Evolutionary conservation across 2,329 filamentous ascomycete species (phyloP).

Genomic region (Cercospora brassicicola): DNA sequence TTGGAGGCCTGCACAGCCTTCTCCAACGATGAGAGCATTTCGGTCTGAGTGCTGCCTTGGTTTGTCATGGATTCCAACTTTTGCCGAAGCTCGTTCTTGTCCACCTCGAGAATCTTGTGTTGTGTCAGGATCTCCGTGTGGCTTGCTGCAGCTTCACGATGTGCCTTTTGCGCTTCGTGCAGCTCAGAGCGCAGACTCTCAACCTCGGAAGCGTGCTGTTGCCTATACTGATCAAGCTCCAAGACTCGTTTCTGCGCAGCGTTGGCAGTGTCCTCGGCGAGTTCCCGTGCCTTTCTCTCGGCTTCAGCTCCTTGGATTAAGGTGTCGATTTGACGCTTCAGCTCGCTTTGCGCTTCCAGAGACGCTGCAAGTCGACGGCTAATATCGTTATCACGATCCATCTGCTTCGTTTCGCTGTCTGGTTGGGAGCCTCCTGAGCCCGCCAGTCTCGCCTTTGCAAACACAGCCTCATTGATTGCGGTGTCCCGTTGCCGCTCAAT

Average conservation of each 20-base stretch:
- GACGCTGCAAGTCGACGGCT: slow-evolving; percentile 79
- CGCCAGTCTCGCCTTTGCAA: slow-evolving; percentile 88
- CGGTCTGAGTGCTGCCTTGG: slow-evolving; percentile 67
- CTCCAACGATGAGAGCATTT: slow-evolving; percentile 72
- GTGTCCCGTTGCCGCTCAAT: slow-evolving; percentile 92
- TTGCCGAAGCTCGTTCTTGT: slow-evolving; percentile 73
- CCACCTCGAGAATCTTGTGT: slow-evolving; percentile 74
- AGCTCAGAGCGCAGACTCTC: slow-evolving; percentile 84
- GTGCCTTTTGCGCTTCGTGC: slow-evolving; percentile 73
- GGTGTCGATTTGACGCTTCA: slow-evolving; percentile 74
- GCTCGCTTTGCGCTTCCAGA: slow-evolving; percentile 73
- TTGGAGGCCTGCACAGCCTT: slow-evolving; percentile 76
- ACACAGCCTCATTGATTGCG: slow-evolving; percentile 91
- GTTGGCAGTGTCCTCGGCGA: slow-evolving; percentile 84
- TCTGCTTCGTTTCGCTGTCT: slow-evolving; percentile 53
- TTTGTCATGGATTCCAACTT: slow-evolving; percentile 67
- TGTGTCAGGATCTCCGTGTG: slow-evolving; percentile 74
- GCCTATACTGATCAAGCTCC: slow-evolving; percentile 80
- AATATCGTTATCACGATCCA: slow-evolving; percentile 71
- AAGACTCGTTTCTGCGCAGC: slow-evolving; percentile 79
- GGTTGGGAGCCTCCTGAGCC: slow-evolving; percentile 64
- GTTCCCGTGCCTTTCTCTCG: slow-evolving; percentile 75
- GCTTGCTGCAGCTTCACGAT: slow-evolving; percentile 77
- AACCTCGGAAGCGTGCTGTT: slow-evolving; percentile 79
- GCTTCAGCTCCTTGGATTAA: slow-evolving; percentile 70